Evolutionary conservation across 768 basidiomycete genomes (phyloP), one percentile per base, ranked within the genome.

Genomic region (Podaxis sp.): DNA sequence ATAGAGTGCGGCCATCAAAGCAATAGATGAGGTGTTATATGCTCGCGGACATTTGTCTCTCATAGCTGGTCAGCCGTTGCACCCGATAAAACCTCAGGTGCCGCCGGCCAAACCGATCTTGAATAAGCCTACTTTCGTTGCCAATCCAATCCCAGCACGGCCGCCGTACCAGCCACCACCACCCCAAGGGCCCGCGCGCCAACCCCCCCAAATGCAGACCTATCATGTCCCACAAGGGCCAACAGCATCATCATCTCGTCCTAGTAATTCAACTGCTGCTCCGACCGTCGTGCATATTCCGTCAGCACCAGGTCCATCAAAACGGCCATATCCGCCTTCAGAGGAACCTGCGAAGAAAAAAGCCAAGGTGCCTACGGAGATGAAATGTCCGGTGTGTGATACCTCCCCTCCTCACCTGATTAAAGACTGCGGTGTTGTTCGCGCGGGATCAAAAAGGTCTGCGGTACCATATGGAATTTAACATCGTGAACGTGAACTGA

Each of bases 21-120:
- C 85, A 5, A 92, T 94, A 64, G 92, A 94, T 62, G 78, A 85
- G 62, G 80, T 84, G 2, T 76, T 94, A 13, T 69, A 79, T 62
- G 66, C 74, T 56, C 83, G 88, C 15, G 87, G 88, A 2, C 79
- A 87, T 46, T 71, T 82, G 1, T 70, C 80, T 54, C 73, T 91
- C 22, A 81, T 91, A 59, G 76, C 74, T 40, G 86, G 85, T 1
- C 89, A 92, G 70, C 88, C 90, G 46, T 77, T 89, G 4, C 79
- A 82, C 65, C 81, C 85, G 11, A 73, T 89, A 13, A 78, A 76
- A 49, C 74, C 69, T 53, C 68, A 73, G n/a, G 50, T 67, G 26
- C 59, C 56, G 13, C 66, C 33, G 24, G 54, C 63, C 20, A 46
- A 37, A 13, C 40, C 57, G 44, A 60, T 62, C 64, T 61, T 66